A percentile compares a stretch with the other conserved stretches of the same genome.
Evolutionary conservation across 78 protist genomes (phyloP).

Genomic region (Anaeramoeba flamelloides): DNA sequence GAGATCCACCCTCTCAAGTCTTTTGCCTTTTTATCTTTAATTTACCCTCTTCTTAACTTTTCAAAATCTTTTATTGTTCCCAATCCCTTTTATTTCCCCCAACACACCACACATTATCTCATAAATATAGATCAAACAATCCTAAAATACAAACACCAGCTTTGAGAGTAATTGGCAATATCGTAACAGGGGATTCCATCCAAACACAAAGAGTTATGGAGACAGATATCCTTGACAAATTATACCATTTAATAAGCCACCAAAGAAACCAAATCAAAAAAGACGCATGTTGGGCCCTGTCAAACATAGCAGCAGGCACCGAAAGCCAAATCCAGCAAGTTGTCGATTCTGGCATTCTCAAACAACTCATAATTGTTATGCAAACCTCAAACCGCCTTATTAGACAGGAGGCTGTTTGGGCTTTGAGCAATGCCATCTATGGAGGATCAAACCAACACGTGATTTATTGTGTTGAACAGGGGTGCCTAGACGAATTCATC

Average conservation of each 20-base stretch:
- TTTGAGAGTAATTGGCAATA: conserved; percentile 82
- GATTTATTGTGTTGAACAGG: conserved; percentile 22
- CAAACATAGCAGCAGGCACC: conserved; percentile 90
- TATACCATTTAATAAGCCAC: no score
- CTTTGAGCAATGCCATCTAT: conserved; percentile 72
- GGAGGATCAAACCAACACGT: conserved; percentile 73
- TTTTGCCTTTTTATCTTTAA: no score
- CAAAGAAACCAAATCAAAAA: no score
- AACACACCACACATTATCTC: no score
- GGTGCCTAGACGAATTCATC: conserved; percentile 50
- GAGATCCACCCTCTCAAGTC: no score
- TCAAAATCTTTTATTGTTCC: no score
- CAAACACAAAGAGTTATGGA: conserved; percentile 84
- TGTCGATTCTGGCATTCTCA: conserved; percentile 55
- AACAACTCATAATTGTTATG: conserved; percentile 43
- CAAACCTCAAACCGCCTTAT: conserved; percentile 48
- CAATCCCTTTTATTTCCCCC: no score
- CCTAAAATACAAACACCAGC: conserved; percentile 87
- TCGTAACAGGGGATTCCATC: conserved; percentile 83
- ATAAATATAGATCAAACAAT: no score
- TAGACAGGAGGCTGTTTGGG: conserved; percentile 91
- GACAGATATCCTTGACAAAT: no score
- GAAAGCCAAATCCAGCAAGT: conserved; percentile 71
- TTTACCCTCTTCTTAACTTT: no score
- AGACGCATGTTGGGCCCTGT: conserved; percentile 94